phyloP scores from a whole-genome alignment of 805 yeast species.

The Saccharomycopsis oosterbeekiorum region DNA sequence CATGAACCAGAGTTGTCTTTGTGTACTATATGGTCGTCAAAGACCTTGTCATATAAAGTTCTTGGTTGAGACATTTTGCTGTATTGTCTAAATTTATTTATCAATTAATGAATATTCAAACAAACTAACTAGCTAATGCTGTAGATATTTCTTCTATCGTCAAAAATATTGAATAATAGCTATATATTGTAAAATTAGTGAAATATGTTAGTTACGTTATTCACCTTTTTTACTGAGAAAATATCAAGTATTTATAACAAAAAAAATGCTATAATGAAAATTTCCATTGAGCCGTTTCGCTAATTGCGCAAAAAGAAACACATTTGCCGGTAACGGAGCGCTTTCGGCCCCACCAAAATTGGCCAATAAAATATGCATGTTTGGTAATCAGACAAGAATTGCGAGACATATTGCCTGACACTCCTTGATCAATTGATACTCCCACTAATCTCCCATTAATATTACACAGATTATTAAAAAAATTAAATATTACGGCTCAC shows the following conservation, averaged over 20 bases:
- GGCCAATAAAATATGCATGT: neutral
- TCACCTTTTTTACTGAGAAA: neutral
- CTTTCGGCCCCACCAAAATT: neutral
- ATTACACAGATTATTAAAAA: no score
- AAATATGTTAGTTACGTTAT: neutral
- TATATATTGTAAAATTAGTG: neutral
- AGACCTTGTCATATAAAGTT: conserved; percentile 94
- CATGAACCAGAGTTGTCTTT: conserved; percentile 80
- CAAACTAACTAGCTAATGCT: neutral
- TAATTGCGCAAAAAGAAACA: neutral
- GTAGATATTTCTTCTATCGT: neutral
- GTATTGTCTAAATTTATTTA: neutral
- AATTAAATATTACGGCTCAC: no score
- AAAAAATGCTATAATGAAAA: neutral
- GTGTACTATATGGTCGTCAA: conserved; percentile 88
- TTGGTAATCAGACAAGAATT: neutral
- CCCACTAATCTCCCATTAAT: no score
- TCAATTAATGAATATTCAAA: neutral
- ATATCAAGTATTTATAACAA: neutral
- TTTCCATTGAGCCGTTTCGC: neutral
- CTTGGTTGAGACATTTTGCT: conserved; percentile 29
- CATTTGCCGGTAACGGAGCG: neutral
- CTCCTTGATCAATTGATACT: no score
- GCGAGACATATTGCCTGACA: no score
- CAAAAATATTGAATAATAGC: neutral